A percentile compares a stretch with the other conserved stretches of the same genome.
These are phyloP conservation scores for Pugionium cornutum DNA, from an alignment of 345 rosid species.

Conservation along the genomic window DNA sequence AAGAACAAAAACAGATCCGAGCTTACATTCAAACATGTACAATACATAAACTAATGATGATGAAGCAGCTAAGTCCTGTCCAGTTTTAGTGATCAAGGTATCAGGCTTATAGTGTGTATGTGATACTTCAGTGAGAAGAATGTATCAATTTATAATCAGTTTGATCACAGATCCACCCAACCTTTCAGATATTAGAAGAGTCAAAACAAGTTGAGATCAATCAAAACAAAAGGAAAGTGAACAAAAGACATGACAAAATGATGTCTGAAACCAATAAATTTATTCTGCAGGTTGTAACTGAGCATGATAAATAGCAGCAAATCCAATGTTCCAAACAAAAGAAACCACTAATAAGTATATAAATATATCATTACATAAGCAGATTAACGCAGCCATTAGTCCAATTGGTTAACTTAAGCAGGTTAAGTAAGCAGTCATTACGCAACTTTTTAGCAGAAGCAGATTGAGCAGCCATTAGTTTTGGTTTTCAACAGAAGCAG, in stretches of 20 bases:
- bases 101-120: slow-evolving; percentile 8
- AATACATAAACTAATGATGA: slow-evolving; percentile 32
- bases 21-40: slow-evolving; percentile 31
- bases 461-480: slow-evolving; percentile 25
- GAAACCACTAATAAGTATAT: slow-evolving; percentile 24
- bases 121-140: slow-evolving; percentile 11
- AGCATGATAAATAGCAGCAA: slow-evolving; percentile 21
- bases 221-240: slow-evolving; percentile 32
- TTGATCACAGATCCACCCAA: slow-evolving; percentile 24
- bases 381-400: slow-evolving; percentile 23
- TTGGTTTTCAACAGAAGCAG: not conserved
- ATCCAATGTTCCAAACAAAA: slow-evolving; percentile 30
- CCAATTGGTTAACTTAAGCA: slow-evolving; percentile 14
- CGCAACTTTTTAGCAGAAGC: not conserved
- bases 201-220: slow-evolving; percentile 31
- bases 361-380: slow-evolving; percentile 16
- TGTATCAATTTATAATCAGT: slow-evolving; percentile 24
- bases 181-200: slow-evolving; percentile 39
- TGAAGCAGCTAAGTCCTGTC: slow-evolving; percentile 11
- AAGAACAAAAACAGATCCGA: slow-evolving; percentile 10
- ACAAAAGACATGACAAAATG: slow-evolving; percentile 38
- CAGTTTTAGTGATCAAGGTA: not conserved
- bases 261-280: slow-evolving; percentile 30
- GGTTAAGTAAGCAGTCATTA: slow-evolving; percentile 3
- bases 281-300: slow-evolving; percentile 30